phyloP scores from a whole-genome alignment of 768 basidiomycete species.

The Psilocybe azurescens region DNA sequence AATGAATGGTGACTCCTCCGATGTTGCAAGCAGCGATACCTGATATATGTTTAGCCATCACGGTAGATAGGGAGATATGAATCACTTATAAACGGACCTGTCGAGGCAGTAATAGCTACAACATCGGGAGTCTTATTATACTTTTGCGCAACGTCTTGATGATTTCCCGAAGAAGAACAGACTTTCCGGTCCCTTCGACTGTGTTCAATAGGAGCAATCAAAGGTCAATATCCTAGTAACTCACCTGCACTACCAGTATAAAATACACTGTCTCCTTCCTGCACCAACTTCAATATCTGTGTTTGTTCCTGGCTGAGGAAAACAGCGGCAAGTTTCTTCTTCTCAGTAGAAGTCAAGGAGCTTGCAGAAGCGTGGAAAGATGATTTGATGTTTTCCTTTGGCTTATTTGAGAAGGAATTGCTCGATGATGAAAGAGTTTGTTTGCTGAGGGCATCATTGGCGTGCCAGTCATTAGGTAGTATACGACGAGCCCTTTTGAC shows the following conservation, averaged over 20 bases:
- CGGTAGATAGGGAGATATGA: neutral
- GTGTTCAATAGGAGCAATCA: neutral
- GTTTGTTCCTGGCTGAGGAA: constrained; percentile 87
- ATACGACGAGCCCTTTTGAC: constrained; percentile 55
- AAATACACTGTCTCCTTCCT: constrained; percentile 78
- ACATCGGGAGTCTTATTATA: constrained; percentile 63
- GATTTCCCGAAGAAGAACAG: constrained; percentile 91
- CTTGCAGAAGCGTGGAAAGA: constrained; percentile 14
- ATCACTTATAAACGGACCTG: constrained; percentile 52
- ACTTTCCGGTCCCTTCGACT: constrained; percentile 89
- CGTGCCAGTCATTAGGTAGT: constrained; percentile 56
- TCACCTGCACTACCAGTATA: constrained; percentile 97
- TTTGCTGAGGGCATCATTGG: constrained; percentile 39
- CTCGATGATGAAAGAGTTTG: constrained; percentile 32
- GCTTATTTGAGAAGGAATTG: neutral
- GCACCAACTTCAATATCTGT: constrained; percentile 80
- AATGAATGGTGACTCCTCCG: constrained; percentile 94
- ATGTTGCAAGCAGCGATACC: constrained; percentile 98
- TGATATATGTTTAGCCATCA: constrained; percentile 26
- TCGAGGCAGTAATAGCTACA: constrained; percentile 94
- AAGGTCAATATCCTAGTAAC: constrained; percentile 25
- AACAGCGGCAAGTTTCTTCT: constrained; percentile 43
- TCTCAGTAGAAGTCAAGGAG: constrained; percentile 13
- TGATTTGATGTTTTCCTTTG: constrained; percentile 5
- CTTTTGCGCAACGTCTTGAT: constrained; percentile 73